phyloP scores from a whole-genome alignment of 2,329 filamentous ascomycete species.

The Rasamsonia emersonii region DNA sequence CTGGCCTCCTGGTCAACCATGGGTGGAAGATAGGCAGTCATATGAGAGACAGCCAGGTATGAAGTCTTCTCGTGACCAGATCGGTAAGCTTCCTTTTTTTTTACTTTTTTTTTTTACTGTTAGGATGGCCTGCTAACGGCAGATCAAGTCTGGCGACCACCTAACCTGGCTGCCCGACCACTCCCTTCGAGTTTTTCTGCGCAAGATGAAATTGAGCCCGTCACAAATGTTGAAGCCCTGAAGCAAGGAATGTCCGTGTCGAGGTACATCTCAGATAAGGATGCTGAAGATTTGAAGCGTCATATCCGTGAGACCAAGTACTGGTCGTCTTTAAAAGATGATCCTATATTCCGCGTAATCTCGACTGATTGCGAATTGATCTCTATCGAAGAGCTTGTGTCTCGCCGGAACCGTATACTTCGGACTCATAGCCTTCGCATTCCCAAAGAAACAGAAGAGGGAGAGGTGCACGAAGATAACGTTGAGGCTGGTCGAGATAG shows the following conservation, averaged over 20 bases:
- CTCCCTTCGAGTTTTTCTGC: constrained; percentile 18
- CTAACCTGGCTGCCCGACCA: constrained; percentile 17
- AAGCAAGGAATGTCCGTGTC: constrained; percentile 38
- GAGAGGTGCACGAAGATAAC: constrained; percentile 6
- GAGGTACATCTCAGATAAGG: constrained; percentile 39
- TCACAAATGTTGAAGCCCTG: constrained; percentile 11
- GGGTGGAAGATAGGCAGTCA: constrained; percentile 12
- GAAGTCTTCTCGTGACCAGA: constrained; percentile 7
- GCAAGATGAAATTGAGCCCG: constrained; percentile 17
- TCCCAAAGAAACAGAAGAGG: constrained; percentile 8
- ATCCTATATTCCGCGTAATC: constrained; percentile 43
- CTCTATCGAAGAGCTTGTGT: constrained; percentile 35
- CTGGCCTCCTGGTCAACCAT: constrained; percentile 10
- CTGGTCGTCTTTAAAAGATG: constrained; percentile 42
- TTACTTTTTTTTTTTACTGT: no score
- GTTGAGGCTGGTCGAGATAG: constrained; percentile 1
- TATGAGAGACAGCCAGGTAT: constrained; percentile 9
- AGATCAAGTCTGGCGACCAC: constrained; percentile 11
- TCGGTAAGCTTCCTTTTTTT: constrained; percentile 2
- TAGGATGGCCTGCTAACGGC: no score
- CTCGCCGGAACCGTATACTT: constrained; percentile 23
- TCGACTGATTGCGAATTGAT: constrained; percentile 32
- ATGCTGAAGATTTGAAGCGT: constrained; percentile 35
- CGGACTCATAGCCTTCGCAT: constrained; percentile 21
- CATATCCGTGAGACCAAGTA: constrained; percentile 42